Base-by-base conservation (phyloP, 345 rosid species). In the Euphorbia tirucalli region DNA sequence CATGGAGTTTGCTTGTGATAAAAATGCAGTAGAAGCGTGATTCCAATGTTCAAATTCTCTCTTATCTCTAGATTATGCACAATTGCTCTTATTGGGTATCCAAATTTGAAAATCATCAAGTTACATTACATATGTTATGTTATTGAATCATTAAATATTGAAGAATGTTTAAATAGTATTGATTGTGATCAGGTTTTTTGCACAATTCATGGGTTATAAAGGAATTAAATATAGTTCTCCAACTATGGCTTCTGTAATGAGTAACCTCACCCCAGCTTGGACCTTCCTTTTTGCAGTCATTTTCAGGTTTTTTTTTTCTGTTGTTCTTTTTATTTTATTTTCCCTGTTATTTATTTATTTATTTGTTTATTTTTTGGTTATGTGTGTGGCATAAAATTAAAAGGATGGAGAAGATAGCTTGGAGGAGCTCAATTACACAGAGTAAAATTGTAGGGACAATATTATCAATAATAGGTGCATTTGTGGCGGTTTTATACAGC, bases 191-290 rank as follows among this genome's bases (percentile, higher is more conserved):
- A 85, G 89, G 75, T 54, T 66, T 50, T 35, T 61, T 14, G 31
- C 69, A 24, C 65, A 48, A 55, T 3, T 78, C 22, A 32, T 60
- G 54, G 80, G 83, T 5, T 78, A 63, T 58, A 79, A 71, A 65
- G 89, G 84, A 2, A 27, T 79, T 30, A 74, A 73, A 31, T 82
- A 69, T 68, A 80, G 81, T 54, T 74, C 83, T 48, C 85, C 89
- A 27, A 83, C 86, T 62, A 83, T 86, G 57, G 69, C 87, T 63
- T 83, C 89, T n/a, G 84, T 81, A 54, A 76, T 86, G 11, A 66
- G 79, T 69, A 86, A 80, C 54, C 84, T 83, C 73, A 82, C 81
- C 0, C 86, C 84, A 3, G 84, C 85, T 68, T 83, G 80, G 27
- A 81, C 85, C 44, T 85, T 83, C 75, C 37, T 48, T 2, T 69